A percentile compares a stretch with the other conserved stretches of the same genome.
These are phyloP conservation scores for Angophora floribunda DNA, from an alignment of 345 rosid species.

Conservation along the genomic window DNA sequence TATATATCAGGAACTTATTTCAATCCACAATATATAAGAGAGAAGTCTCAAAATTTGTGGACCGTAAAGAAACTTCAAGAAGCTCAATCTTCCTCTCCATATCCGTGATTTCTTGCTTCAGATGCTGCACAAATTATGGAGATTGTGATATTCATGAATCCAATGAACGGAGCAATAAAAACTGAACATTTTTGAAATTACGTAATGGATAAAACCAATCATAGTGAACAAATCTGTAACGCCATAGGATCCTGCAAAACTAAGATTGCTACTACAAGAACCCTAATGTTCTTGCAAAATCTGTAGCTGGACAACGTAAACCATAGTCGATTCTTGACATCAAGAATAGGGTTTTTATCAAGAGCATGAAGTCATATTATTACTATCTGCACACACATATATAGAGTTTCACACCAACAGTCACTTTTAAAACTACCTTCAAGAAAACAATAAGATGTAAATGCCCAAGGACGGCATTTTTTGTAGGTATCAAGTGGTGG, in stretches of 20 bases:
- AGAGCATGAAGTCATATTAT: background rate
- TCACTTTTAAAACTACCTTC: too few relatives aligned
- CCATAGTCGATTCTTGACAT: background rate
- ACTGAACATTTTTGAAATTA: background rate
- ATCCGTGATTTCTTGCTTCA: conserved; percentile 21
- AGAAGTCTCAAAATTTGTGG: background rate
- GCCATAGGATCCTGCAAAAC: background rate
- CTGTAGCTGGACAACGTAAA: background rate
- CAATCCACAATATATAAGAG: background rate
- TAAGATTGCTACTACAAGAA: background rate
- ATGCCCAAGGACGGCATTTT: background rate
- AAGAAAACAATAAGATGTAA: background rate
- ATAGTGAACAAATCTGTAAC: background rate
- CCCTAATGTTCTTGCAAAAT: background rate
- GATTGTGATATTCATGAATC: background rate
- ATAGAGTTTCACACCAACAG: background rate
- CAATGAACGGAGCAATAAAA: background rate
- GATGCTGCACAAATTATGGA: conserved; percentile 17
- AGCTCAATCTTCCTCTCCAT: conserved; percentile 38
- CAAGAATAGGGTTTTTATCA: background rate
- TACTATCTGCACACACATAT: background rate
- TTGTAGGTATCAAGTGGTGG: background rate
- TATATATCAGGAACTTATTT: background rate
- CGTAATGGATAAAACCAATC: background rate
- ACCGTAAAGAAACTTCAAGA: conserved; percentile 45